Evolutionary conservation across 1,139 yeast genomes (phyloP), one percentile per base, ranked within the genome.

Genomic region (Blastobotrys indianensis): DNA sequence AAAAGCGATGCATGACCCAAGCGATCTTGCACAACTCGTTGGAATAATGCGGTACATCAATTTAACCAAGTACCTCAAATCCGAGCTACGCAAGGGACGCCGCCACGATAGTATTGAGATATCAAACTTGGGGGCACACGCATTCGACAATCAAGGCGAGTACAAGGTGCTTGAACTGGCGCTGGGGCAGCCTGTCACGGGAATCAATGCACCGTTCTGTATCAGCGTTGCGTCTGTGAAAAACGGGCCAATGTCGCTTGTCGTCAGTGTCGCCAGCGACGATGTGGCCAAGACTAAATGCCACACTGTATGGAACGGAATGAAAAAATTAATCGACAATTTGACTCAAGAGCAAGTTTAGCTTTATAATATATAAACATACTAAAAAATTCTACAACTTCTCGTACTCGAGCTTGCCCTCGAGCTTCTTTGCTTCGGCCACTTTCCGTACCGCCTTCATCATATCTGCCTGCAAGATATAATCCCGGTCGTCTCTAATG

Each of bases 371-470:
- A n/a, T 20, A 23, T 9, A 8, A 12, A 41, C 11, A 11, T 13
- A 25, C 17, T 34, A 42, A 16, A 35, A 8, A 7, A 41, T n/a
- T n/a, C 60, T 70, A 87, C 62, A 88, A 73, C 74, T 88, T 88
- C 70, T 90, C 94, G 64, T 92, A 92, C 62, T 92, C 97, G 54
- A 90, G 72, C 68, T 85, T 85, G 56, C 98, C 97, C 71, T 94
- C 99, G 66, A 94, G 78, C 70, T 92, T 94, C 83, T 94, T 94
- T 48, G 87, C 84, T 64, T 94, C 98, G 17, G 92, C 92, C 51
- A 94, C 97, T 73, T 94, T 94, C 68, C 98, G 79, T 38, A 90
- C 97, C 12, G 99, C 98, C 69, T 92, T 92, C 94, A 92, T 85
- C 68, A 94, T 68, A 71, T 94, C 98, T 61, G 85, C 83, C 65